Evolutionary conservation across 768 basidiomycete genomes (phyloP).

Genomic region (Infundibulicybe gibba): DNA sequence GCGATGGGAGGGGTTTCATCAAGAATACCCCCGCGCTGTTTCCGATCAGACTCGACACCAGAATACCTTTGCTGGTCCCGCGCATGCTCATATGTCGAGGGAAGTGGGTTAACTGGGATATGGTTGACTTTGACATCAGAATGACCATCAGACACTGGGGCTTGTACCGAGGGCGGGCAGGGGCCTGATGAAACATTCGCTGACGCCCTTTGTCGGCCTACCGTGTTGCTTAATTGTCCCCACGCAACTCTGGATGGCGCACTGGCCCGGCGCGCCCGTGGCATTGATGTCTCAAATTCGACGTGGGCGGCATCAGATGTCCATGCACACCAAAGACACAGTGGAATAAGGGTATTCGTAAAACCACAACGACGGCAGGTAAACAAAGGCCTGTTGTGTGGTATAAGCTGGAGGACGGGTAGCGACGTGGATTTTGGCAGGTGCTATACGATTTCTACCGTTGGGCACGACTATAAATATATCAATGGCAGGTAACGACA

Average conservation of each 20-base stretch:
- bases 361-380: conserved; percentile 45
- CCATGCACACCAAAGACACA: conserved; percentile 52
- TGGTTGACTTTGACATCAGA: too few relatives aligned
- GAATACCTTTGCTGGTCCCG: conserved; percentile 6
- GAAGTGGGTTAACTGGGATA: too few relatives aligned
- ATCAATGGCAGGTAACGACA: conserved; percentile 10
- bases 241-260: conserved; percentile 14
- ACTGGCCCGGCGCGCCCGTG: conserved; percentile 30
- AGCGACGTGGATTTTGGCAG: conserved; percentile 42
- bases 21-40: background rate
- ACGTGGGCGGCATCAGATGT: conserved; percentile 35
- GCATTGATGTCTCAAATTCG: conserved; percentile 33
- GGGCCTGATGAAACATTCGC: too few relatives aligned
- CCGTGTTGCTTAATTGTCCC: background rate
- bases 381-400: conserved; percentile 36
- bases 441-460: conserved; percentile 24
- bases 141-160: too few relatives aligned
- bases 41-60: conserved; percentile 4
- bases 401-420: conserved; percentile 39
- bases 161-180: too few relatives aligned
- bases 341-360: conserved; percentile 41
- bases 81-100: too few relatives aligned
- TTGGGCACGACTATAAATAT: conserved; percentile 5
- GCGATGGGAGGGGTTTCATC: background rate
- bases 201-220: too few relatives aligned